Evolutionary conservation across 306 rosid species (phyloP).

Genomic region (Cucurbita maxima): DNA sequence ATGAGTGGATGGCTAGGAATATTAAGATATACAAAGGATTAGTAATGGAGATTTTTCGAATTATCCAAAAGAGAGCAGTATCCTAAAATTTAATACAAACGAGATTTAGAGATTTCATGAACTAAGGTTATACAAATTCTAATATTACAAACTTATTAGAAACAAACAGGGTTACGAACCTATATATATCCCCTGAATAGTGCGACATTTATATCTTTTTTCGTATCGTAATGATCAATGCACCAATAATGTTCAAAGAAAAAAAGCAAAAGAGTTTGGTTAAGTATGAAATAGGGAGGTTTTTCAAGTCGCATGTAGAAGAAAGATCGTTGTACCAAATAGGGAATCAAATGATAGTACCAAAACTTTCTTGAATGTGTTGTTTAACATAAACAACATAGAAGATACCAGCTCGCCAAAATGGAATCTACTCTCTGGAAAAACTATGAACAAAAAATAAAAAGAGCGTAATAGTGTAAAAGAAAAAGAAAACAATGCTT

Average conservation of each 20-base stretch:
- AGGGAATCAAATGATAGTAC: neutral
- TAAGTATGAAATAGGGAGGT: neutral
- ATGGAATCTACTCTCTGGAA: neutral
- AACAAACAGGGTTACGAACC: too few species aligned
- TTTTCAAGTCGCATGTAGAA: neutral
- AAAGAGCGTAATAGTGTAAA: neutral
- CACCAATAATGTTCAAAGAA: neutral
- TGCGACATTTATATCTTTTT: too few species aligned
- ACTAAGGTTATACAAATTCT: too few species aligned
- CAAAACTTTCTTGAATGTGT: neutral
- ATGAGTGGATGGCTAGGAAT: too few species aligned
- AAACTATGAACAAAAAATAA: conserved; percentile 5
- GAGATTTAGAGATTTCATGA: neutral
- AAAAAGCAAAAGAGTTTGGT: neutral
- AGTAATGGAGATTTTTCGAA: too few species aligned
- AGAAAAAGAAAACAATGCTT: neutral
- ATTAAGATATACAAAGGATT: too few species aligned
- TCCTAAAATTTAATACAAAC: neutral
- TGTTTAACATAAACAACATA: neutral
- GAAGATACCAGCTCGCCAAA: neutral
- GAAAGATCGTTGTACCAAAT: neutral
- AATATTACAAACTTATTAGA: too few species aligned
- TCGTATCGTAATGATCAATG: neutral
- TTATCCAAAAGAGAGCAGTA: too few species aligned
- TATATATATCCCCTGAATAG: too few species aligned